Evolutionary conservation across 331 rosid genomes (phyloP), one percentile per base, ranked within the genome.

Genomic region (Spiraea crenata): DNA sequence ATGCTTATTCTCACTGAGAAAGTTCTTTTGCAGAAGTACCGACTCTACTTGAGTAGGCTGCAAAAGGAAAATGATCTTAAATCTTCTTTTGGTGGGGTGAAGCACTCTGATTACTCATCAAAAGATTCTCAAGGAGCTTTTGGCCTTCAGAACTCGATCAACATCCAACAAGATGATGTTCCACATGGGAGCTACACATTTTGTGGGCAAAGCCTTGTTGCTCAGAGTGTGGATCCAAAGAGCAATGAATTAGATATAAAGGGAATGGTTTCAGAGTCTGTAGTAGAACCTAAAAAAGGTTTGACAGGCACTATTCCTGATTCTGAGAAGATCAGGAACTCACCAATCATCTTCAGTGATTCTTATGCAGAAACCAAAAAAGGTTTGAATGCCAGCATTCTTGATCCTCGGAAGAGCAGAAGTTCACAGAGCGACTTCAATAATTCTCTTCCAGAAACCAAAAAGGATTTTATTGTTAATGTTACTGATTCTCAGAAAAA

Each of bases 11-110:
- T 78, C 67, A 59, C 55, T 49, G 74, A 81, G 50, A 71, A 42
- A 0, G 12, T 68, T 51, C 63, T 17, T 71, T 3, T 77, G 80
- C 96, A 95, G 99, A 95, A 95, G 79, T 95, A 91, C 71, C 90
- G 98, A 78, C 98, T 95, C 72, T 95, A 95, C 83, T 76, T 91
- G 93, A 81, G 96, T 70, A 79, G 99, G 82, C 79, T 95, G 73
- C 98, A 86, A 72, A 95, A 89, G 70, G 96, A 89, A 41, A 84
- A 77, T 11, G 93, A 88, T 19, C 80, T 71, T 7, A 91, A 83
- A 79, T 73, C 90, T 79, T 69, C 87, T 71, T 82, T 85, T 48
- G 81, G 78, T 51, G 99, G 91, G 64, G 70, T 73, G 72, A 93
- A 89, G 81, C 92, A 54, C 75, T 63, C 87, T 0, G 97, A 93